Evolutionary conservation across 1,284 basidiomycete genomes (phyloP).

Genomic region (Boletus austroedulis): DNA sequence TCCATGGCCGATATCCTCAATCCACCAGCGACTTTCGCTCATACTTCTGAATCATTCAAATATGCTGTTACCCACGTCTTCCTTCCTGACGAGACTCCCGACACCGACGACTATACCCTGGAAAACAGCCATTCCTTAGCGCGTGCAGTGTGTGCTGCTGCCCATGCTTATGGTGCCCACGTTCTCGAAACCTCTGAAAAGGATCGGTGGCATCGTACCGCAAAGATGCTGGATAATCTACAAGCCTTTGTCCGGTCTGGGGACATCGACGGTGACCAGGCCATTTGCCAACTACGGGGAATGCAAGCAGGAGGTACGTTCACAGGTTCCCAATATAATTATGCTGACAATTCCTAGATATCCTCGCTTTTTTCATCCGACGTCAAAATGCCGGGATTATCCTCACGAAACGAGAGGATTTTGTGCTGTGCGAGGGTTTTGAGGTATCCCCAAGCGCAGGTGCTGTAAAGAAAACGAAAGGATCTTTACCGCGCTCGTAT

Average conservation of each 20-base stretch:
- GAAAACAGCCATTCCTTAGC: neutral
- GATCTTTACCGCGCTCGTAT: neutral
- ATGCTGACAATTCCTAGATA: conserved; percentile 8
- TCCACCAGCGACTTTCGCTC: neutral
- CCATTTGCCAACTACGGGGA: neutral
- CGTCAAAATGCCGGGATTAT: conserved; percentile 34
- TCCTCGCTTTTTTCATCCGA: conserved; percentile 27
- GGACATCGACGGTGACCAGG: neutral
- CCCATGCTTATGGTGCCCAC: neutral
- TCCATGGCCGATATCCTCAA: neutral
- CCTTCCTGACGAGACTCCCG: neutral
- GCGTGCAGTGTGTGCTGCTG: neutral
- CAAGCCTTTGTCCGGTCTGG: neutral
- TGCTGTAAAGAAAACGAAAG: neutral
- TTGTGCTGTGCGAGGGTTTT: neutral
- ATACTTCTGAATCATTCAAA: neutral
- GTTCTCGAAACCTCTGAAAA: neutral
- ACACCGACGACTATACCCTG: neutral
- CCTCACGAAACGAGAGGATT: neutral
- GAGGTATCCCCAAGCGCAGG: neutral
- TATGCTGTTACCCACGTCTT: conserved; percentile 4
- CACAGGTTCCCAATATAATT: no score
- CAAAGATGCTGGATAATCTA: neutral
- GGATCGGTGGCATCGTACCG: conserved; percentile 6
- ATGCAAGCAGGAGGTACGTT: conserved; percentile 4